Evolutionary conservation across 768 basidiomycete genomes (phyloP), one percentile per base, ranked within the genome.

Genomic region (Pisolithus microcarpus): DNA sequence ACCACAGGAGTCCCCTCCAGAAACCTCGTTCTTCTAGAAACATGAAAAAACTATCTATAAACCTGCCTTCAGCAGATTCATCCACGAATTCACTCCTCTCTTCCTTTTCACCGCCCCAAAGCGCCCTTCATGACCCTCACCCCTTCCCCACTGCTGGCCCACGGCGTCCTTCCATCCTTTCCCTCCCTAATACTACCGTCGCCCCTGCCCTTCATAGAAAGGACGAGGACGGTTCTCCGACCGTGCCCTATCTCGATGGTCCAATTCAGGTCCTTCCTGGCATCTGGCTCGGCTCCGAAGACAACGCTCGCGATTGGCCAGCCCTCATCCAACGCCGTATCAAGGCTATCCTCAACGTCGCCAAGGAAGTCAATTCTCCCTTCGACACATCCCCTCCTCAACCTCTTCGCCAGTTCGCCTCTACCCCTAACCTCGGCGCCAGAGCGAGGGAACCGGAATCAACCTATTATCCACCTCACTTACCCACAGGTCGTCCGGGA

Each of bases 231-330:
- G 64, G 64, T 19, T 77, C 79, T 0, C 77, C 80, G 8, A 70
- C 81, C 23, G 70, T 77, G 2, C 87, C 92, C 6, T 96, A 96
- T 64, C 62, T 75, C 4, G 76, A 85, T 59, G 92, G 92, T 15
- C 93, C 92, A 42, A 69, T 86, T 13, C 85, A 94, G 67, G 74
- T 96, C 60, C 75, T 94, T 43, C 91, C 91, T 3, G 81, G 84
- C 46, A 74, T 95, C 52, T 95, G 85, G 84, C 80, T 95, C 9
- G 93, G 92, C 56, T 88, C 88, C 50, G 91, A 94, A 66, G 91
- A 92, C 68, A 93, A 94, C 58, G 91, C 87, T 40, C 80, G 83
- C 52, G 87, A 94, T 67, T 89, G 87, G 83, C 72, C 72, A 38
- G 73, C 75, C 24, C 81, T 94, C 52, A 61, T 80, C 21, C 78